These are phyloP conservation scores for Diplodia seriata DNA, from an alignment of 2,329 filamentous ascomycete genomes.

Conservation along the genomic window DNA sequence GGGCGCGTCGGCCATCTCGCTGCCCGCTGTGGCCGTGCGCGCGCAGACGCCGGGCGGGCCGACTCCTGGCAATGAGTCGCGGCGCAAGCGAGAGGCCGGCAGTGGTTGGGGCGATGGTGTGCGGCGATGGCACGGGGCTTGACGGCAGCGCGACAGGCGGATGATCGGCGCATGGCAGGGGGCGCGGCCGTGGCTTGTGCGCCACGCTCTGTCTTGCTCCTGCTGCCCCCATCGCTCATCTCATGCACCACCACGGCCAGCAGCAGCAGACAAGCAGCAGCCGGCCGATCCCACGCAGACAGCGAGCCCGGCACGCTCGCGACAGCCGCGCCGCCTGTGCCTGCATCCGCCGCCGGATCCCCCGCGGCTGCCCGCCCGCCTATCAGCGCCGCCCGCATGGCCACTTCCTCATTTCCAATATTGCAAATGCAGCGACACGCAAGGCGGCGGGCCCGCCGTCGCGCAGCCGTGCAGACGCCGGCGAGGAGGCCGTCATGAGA, in stretches of 20 bases:
- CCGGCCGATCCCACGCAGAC: slow-evolving; percentile 12
- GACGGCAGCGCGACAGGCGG: slow-evolving; percentile 5
- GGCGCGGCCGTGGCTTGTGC: background rate
- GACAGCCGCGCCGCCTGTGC: slow-evolving; percentile 13
- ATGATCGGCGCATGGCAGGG: slow-evolving; percentile 8
- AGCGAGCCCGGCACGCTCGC: slow-evolving; percentile 2
- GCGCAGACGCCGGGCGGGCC: background rate
- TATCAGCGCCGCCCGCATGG: slow-evolving; percentile 16
- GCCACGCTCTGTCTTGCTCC: slow-evolving; percentile 5
- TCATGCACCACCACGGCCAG: slow-evolving; percentile 12
- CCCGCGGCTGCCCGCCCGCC: slow-evolving; percentile 1
- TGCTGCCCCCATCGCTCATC: slow-evolving; percentile 2
- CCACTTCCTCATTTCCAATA: slow-evolving; percentile 25
- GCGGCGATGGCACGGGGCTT: slow-evolving; percentile 1
- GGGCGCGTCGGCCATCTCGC: slow-evolving; percentile 1
- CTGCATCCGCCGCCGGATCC: slow-evolving; percentile 23
- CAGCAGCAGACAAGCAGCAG: slow-evolving; percentile 4
- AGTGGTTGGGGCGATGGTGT: background rate
- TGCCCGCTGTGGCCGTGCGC: slow-evolving; percentile 5
- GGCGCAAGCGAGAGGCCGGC: background rate
- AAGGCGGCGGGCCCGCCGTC: slow-evolving; percentile 19
- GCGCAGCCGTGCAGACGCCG: slow-evolving; percentile 12
- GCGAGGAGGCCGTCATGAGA: slow-evolving; percentile 4
- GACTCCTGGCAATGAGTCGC: slow-evolving; percentile 11
- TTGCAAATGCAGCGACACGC: slow-evolving; percentile 20